Conservation (phyloP, 208 protist genomes). For the Lotmaria passim region DNA sequence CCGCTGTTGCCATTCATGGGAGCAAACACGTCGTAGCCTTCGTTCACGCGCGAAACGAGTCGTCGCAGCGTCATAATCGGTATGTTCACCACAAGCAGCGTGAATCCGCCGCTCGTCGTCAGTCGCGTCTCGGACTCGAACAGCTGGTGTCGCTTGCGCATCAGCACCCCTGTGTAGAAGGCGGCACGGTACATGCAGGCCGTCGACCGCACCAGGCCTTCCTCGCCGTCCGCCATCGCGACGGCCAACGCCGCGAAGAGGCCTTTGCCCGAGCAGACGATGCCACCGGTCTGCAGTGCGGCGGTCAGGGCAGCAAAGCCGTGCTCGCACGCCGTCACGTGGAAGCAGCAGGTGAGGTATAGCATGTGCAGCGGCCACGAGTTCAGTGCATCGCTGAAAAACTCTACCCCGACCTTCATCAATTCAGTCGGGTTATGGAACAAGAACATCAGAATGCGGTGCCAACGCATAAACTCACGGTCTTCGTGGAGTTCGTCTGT, state of each 20-base stretch:
- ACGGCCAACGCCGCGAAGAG: slow-evolving; percentile 76
- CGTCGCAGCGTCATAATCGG: slow-evolving; percentile 59
- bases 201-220: slow-evolving; percentile 43
- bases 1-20: slow-evolving; percentile 5
- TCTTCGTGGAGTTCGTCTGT: slow-evolving; percentile 19
- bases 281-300: slow-evolving; percentile 43
- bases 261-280: slow-evolving; percentile 69
- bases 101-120: slow-evolving; percentile 45
- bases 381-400: slow-evolving; percentile 69
- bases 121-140: slow-evolving; percentile 38
- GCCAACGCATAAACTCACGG: slow-evolving; percentile 32
- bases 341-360: slow-evolving; percentile 73
- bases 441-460: slow-evolving; percentile 39
- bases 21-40: slow-evolving; percentile 33
- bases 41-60: slow-evolving; percentile 68
- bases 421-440: slow-evolving; percentile 32
- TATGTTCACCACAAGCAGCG: slow-evolving; percentile 77
- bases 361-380: slow-evolving; percentile 77
- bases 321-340: slow-evolving; percentile 54
- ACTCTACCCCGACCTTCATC: slow-evolving; percentile 49
- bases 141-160: slow-evolving; percentile 39
- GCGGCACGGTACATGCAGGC: slow-evolving; percentile 67
- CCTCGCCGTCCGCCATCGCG: slow-evolving; percentile 60
- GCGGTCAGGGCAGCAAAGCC: slow-evolving; percentile 51
- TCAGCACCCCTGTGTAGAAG: slow-evolving; percentile 65